Evolutionary conservation across 148 eudicot genomes (phyloP).

Genomic region (Selenicereus undatus): DNA sequence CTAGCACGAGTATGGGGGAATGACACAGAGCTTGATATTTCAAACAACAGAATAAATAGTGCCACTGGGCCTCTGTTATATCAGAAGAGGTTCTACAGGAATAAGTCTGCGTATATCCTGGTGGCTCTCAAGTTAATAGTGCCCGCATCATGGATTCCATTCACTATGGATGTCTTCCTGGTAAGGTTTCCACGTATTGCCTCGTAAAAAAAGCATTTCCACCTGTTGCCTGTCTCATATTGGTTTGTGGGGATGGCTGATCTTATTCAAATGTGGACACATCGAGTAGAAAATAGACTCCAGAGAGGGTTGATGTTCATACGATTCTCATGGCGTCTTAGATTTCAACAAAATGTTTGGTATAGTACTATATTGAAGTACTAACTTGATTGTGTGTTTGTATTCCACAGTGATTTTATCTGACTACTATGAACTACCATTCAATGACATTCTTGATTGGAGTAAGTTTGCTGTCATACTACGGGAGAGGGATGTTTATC

Average conservation of each 20-base stretch:
- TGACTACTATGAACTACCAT: slow-evolving; percentile 69
- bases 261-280: no score
- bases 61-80: slow-evolving; percentile 63
- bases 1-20: slow-evolving; percentile 75
- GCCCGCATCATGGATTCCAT: slow-evolving; percentile 79
- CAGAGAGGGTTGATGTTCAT: no score
- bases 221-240: not conserved
- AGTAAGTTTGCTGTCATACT: slow-evolving; percentile 54
- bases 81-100: slow-evolving; percentile 65
- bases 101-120: slow-evolving; percentile 79
- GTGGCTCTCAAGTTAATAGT: slow-evolving; percentile 87
- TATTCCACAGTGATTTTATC: slow-evolving; percentile 59
- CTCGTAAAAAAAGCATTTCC: not conserved
- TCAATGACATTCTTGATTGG: slow-evolving; percentile 73
- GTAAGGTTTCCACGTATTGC: slow-evolving; percentile 25
- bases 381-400: not conserved
- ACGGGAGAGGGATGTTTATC: slow-evolving; percentile 73
- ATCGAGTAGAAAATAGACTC: no score
- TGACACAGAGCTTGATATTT: slow-evolving; percentile 74
- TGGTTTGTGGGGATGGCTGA: not conserved
- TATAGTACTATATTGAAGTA: not conserved
- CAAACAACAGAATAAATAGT: slow-evolving; percentile 70
- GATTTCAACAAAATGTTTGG: not conserved
- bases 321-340: not conserved
- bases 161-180: slow-evolving; percentile 82